Conservation (phyloP, 2,329 filamentous ascomycete species). For the Xylaria polymorpha region DNA sequence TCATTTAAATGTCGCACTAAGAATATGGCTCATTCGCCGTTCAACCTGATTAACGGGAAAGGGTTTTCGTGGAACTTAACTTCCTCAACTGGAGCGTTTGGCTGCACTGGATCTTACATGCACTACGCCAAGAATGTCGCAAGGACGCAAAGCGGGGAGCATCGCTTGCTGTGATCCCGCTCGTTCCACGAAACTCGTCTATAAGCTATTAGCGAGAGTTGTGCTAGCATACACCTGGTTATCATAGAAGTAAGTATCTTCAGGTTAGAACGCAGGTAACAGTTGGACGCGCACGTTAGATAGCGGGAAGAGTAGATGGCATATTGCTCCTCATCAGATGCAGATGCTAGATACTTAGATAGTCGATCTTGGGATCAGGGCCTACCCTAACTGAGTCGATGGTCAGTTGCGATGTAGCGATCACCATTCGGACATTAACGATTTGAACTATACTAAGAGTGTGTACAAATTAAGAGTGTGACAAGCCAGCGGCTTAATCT, state of each 20-base stretch:
- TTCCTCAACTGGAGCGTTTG: slow-evolving; percentile 6
- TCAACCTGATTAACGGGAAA: neutral
- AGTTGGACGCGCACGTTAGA: neutral
- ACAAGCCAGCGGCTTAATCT: neutral
- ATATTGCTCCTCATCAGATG: neutral
- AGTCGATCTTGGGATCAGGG: neutral
- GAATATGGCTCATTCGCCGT: neutral
- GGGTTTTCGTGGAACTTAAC: neutral
- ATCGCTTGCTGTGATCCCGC: slow-evolving; percentile 21
- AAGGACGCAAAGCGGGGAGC: neutral
- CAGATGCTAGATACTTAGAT: neutral
- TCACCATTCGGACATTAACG: neutral
- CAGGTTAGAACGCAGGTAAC: neutral
- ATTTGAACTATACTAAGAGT: neutral
- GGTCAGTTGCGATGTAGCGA: slow-evolving; percentile 1
- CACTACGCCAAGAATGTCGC: slow-evolving; percentile 10
- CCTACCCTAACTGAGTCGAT: neutral
- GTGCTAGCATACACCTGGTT: neutral
- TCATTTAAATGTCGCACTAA: neutral
- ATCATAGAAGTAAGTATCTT: neutral
- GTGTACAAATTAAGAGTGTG: neutral
- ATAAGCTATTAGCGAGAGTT: slow-evolving; percentile 1
- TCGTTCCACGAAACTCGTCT: slow-evolving; percentile 8
- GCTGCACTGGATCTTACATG: slow-evolving; percentile 21
- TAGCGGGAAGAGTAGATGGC: neutral